These are phyloP conservation scores for Rhododendron molle DNA, from an alignment of 148 eudicot genomes.

Conservation along the genomic window DNA sequence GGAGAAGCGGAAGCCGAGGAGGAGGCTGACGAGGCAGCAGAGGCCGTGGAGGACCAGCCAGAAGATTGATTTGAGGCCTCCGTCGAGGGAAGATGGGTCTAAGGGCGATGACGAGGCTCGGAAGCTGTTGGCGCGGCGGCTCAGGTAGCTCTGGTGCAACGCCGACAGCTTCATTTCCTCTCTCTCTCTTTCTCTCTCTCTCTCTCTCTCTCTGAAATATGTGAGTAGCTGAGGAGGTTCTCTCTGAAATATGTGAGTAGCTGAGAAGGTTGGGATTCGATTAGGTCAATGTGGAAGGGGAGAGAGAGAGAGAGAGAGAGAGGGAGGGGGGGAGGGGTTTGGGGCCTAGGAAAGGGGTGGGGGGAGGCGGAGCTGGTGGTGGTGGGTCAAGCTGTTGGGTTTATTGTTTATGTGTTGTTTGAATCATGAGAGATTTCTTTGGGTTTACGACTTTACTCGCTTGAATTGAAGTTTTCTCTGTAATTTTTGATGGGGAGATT, in stretches of 20 bases:
- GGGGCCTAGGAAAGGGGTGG: background rate
- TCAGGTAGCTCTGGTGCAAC: constrained; percentile 45
- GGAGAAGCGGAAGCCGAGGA: constrained; percentile 89
- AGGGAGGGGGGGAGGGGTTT: background rate
- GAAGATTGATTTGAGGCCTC: constrained; percentile 45
- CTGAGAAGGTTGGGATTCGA: background rate
- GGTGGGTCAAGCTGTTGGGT: constrained; percentile 1
- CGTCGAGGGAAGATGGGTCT: constrained; percentile 27
- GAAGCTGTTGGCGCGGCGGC: constrained; percentile 68
- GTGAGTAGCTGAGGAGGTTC: background rate
- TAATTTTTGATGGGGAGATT: no score
- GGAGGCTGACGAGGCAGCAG: constrained; percentile 70
- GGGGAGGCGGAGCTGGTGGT: background rate
- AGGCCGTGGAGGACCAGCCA: constrained; percentile 64
- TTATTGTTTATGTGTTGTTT: background rate
- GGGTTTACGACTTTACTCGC: constrained; percentile 14
- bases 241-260: background rate
- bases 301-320: background rate
- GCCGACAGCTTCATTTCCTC: constrained; percentile 66
- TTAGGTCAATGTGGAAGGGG: background rate
- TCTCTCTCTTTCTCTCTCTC: background rate
- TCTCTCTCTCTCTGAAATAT: background rate
- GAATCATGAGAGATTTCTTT: constrained; percentile 21
- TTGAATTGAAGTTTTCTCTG: no score
- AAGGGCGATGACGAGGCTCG: constrained; percentile 24